Percentiles rank a stretch among this genome's conserved stretches.
Evolutionary conservation across 2,329 filamentous ascomycete species (phyloP).

Genomic region (Cladophialophora chaetospira): DNA sequence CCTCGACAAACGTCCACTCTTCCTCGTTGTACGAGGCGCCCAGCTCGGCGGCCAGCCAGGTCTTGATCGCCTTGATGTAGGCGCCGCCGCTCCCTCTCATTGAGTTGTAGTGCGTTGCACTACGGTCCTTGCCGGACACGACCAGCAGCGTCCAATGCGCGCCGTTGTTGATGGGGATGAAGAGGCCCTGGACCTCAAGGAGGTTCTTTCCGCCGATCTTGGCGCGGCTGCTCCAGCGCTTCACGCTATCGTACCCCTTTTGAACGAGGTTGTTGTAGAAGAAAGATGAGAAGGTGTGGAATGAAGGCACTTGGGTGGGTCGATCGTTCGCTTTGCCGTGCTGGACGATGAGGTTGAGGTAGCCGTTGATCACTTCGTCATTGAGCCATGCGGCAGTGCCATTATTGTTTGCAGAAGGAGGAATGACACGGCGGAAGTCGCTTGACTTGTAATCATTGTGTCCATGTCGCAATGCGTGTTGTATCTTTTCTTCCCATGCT

Average conservation of each 20-base stretch:
- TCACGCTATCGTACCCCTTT: constrained; percentile 43
- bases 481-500: constrained; percentile 42
- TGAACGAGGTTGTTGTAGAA: constrained; percentile 46
- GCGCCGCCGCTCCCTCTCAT: constrained; percentile 39
- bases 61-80: constrained; percentile 42
- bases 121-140: constrained; percentile 45
- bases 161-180: constrained; percentile 50
- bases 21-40: constrained; percentile 42
- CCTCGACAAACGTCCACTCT: constrained; percentile 44
- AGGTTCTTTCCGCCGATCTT: constrained; percentile 50
- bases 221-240: constrained; percentile 48
- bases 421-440: constrained; percentile 32
- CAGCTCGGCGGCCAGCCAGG: constrained; percentile 48
- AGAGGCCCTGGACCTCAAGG: constrained; percentile 50
- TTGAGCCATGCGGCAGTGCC: constrained; percentile 44
- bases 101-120: constrained; percentile 53
- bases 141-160: constrained; percentile 54
- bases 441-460: constrained; percentile 21
- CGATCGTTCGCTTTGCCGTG: constrained; percentile 34
- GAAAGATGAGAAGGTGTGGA: constrained; percentile 49
- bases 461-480: constrained; percentile 33
- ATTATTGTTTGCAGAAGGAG: constrained; percentile 7
- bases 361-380: constrained; percentile 51
- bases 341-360: constrained; percentile 44
- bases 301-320: constrained; percentile 39